A percentile compares a stretch with the other conserved stretches of the same genome.
phyloP scores from a whole-genome alignment of 306 rosid genomes.

The Vigna angularis region DNA sequence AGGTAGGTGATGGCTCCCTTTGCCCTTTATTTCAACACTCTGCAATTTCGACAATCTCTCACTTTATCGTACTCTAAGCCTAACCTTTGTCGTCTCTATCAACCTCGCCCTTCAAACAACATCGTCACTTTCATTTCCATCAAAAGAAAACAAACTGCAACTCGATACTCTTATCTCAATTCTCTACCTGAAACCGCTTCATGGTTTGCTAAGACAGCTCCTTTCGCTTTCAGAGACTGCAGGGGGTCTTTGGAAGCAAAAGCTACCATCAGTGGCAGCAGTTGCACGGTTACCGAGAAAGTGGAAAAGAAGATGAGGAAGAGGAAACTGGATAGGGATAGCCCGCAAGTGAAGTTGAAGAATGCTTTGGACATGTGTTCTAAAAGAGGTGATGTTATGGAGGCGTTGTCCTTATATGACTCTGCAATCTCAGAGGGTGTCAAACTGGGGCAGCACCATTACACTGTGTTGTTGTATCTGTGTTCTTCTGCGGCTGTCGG shows the following conservation, averaged over 20 bases:
- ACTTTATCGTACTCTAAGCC: slow-evolving; percentile 40
- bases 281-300: slow-evolving; percentile 38
- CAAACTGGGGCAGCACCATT: slow-evolving; percentile 72
- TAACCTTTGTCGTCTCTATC: slow-evolving; percentile 22
- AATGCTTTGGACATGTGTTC: slow-evolving; percentile 79
- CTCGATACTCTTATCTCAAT: slow-evolving; percentile 49
- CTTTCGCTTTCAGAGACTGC: slow-evolving; percentile 38
- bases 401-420: slow-evolving; percentile 76
- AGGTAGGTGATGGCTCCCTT: slow-evolving; percentile 48
- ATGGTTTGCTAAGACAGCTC: slow-evolving; percentile 44
- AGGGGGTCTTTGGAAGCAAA: slow-evolving; percentile 43
- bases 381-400: slow-evolving; percentile 77
- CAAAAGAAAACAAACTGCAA: slow-evolving; percentile 29
- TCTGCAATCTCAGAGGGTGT: slow-evolving; percentile 60
- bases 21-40: slow-evolving; percentile 53
- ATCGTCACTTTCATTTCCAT: slow-evolving; percentile 36
- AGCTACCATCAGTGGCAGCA: neutral
- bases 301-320: slow-evolving; percentile 45
- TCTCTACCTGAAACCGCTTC: slow-evolving; percentile 26
- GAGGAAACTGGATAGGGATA: slow-evolving; percentile 53
- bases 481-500: slow-evolving; percentile 95
- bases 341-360: slow-evolving; percentile 53
- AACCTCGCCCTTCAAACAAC: slow-evolving; percentile 32
- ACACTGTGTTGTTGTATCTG: slow-evolving; percentile 79
- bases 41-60: slow-evolving; percentile 51